phyloP scores from a whole-genome alignment of 1,284 basidiomycete genomes.

The Ceratobasidium theobromae region DNA sequence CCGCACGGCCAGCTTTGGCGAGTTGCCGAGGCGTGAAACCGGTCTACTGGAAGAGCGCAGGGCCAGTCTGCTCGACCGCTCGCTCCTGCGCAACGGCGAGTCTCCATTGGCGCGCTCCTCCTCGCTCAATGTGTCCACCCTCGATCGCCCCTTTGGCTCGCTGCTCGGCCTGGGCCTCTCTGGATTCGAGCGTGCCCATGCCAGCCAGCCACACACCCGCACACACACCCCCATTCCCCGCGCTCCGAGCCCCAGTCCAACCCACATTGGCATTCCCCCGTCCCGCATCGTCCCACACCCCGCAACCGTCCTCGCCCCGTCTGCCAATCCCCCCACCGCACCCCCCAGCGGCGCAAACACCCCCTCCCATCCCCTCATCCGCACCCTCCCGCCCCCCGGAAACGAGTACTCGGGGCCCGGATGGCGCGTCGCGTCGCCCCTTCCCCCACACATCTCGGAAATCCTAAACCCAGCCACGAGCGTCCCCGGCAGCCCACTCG shows the following conservation, averaged over 20 bases:
- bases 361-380: conserved; percentile 1
- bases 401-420: conserved; percentile 23
- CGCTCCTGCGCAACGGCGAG: neutral
- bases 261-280: conserved; percentile 25
- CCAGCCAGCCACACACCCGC: conserved; percentile 21
- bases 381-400: conserved; percentile 20
- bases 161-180: conserved; percentile 18
- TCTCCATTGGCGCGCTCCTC: conserved; percentile 23
- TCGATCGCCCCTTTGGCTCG: conserved; percentile 2
- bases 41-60: conserved; percentile 24
- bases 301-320: conserved; percentile 15
- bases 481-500: conserved; percentile 14
- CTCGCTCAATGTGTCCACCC: conserved; percentile 3
- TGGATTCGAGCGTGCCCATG: conserved; percentile 15
- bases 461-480: neutral
- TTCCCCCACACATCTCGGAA: conserved; percentile 18
- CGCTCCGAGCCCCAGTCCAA: conserved; percentile 27
- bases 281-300: conserved; percentile 22
- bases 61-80: neutral
- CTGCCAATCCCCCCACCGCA: neutral
- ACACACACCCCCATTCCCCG: conserved; percentile 24
- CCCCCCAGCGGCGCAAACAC: conserved; percentile 11
- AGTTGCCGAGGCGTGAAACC: conserved; percentile 13
- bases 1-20: conserved; percentile 25
- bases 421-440: conserved; percentile 24